phyloP scores from a whole-genome alignment of 805 yeast genomes.

The Jamesozyma spencerorum region DNA sequence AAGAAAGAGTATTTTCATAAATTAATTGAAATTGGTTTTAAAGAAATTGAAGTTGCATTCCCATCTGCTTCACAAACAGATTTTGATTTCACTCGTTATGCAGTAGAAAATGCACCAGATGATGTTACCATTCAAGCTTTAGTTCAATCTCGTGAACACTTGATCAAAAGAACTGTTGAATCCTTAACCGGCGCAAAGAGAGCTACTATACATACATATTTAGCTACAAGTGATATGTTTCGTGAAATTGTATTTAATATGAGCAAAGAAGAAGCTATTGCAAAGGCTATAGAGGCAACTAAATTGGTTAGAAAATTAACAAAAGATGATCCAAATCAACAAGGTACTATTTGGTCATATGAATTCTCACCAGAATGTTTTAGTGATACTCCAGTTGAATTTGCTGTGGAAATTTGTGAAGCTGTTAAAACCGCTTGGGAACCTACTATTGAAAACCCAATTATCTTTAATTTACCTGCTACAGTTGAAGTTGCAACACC shows the following conservation, averaged over 20 bases:
- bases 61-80: slow-evolving; percentile 75
- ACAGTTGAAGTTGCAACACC: slow-evolving; percentile 79
- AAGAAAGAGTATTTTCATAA: slow-evolving; percentile 62
- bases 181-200: slow-evolving; percentile 62
- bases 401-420: slow-evolving; percentile 56
- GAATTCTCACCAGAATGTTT: slow-evolving; percentile 80
- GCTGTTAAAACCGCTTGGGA: slow-evolving; percentile 71
- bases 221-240: slow-evolving; percentile 70
- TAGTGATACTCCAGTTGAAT: slow-evolving; percentile 59
- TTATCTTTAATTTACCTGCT: slow-evolving; percentile 75
- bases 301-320: slow-evolving; percentile 56
- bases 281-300: slow-evolving; percentile 54
- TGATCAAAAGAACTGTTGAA: slow-evolving; percentile 63
- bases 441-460: slow-evolving; percentile 55
- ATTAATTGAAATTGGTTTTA: slow-evolving; percentile 64
- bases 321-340: slow-evolving; percentile 50
- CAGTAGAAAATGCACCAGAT: slow-evolving; percentile 63
- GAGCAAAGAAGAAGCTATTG: slow-evolving; percentile 48
- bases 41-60: slow-evolving; percentile 76
- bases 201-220: slow-evolving; percentile 68
- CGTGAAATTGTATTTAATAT: slow-evolving; percentile 59
- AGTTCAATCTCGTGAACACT: slow-evolving; percentile 66
- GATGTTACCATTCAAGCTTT: slow-evolving; percentile 73
- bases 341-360: slow-evolving; percentile 57
- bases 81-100: slow-evolving; percentile 70